Evolutionary conservation across 371 early-diverging fungal species (phyloP).

Genomic region (Batkoa obscura): DNA sequence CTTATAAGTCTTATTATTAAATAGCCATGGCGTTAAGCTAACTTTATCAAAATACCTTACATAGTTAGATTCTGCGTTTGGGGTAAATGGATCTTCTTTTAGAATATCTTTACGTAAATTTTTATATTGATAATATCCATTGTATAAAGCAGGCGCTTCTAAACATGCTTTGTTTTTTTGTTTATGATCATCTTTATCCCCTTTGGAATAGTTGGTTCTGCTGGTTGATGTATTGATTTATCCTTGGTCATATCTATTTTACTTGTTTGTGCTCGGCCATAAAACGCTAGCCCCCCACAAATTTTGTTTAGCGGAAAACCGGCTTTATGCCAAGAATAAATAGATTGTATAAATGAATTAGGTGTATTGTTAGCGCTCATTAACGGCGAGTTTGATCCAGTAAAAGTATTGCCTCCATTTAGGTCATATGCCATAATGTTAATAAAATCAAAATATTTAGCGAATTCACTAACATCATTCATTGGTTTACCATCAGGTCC

Average conservation of each 20-base stretch:
- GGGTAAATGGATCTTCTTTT: slow-evolving; percentile 21
- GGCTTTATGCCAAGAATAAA: slow-evolving; percentile 26
- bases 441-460: slow-evolving; percentile 31
- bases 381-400: slow-evolving; percentile 47
- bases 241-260: slow-evolving; percentile 11
- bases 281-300: slow-evolving; percentile 35
- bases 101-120: slow-evolving; percentile 42
- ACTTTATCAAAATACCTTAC: slow-evolving; percentile 33
- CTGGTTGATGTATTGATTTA: slow-evolving; percentile 8
- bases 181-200: slow-evolving; percentile 36
- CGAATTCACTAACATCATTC: slow-evolving; percentile 32
- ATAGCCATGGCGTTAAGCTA: slow-evolving; percentile 50
- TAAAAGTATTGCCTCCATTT: slow-evolving; percentile 22
- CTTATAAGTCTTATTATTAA: slow-evolving; percentile 23
- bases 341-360: slow-evolving; percentile 12
- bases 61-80: slow-evolving; percentile 22
- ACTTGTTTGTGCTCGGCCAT: slow-evolving; percentile 27
- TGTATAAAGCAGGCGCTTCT: slow-evolving; percentile 17
- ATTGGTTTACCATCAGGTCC: slow-evolving; percentile 24
- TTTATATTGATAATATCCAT: slow-evolving; percentile 48
- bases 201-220: slow-evolving; percentile 13
- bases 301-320: slow-evolving; percentile 35
- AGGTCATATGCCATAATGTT: slow-evolving; percentile 32
- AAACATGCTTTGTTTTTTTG: slow-evolving; percentile 21
- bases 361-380: slow-evolving; percentile 5